Evolutionary conservation across 1,284 basidiomycete species (phyloP), one percentile per base, ranked within the genome.

Genomic region (Jaminaea rosea): DNA sequence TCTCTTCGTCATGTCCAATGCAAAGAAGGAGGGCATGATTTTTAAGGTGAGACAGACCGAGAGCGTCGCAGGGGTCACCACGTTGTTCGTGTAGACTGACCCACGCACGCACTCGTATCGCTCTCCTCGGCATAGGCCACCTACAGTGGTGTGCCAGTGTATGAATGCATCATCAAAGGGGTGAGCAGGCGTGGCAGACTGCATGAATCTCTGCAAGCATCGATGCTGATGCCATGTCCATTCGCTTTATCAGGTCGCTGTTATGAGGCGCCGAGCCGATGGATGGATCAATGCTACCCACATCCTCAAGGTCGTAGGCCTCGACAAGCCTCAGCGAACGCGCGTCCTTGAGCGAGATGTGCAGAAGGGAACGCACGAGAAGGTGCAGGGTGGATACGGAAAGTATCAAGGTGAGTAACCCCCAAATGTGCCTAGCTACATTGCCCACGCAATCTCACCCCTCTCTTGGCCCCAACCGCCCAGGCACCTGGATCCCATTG

Each of bases 341-440:
- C 84, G 94, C 54, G 92, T 99, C 11, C 81, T 98, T 45, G 94
- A 99, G 76, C 83, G 94, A 60, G 94, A 99, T 77, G 85, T 99
- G 2, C 94, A 99, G 75, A 97, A 97, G 76, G 94, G 92, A 24
- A 87, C 90, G 63, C 94, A 99, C 75, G 94, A 98, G 77, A 99
- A 99, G 76, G 91, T 99, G 0, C 94, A 99, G 75, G 94, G 94
- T 29, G 94, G 94, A 0, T 99, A 98, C 76, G 94, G 94, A 63
- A 99, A 98, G 77, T 98, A 97, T 75, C 94, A 99, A 81, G 94
- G 92, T 92, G 57, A 58, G 83, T 51, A 23, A 8, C 7, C 26
- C 19, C 5, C 9, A 27, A 10, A 44, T 44, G 3, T 13, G 4
- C 7, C 3, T 15, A 2, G 17, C 13, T 5, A n/a, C 11, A 6